Base-by-base conservation (phyloP, 306 rosid genomes). In the Boehmeria nivea region DNA sequence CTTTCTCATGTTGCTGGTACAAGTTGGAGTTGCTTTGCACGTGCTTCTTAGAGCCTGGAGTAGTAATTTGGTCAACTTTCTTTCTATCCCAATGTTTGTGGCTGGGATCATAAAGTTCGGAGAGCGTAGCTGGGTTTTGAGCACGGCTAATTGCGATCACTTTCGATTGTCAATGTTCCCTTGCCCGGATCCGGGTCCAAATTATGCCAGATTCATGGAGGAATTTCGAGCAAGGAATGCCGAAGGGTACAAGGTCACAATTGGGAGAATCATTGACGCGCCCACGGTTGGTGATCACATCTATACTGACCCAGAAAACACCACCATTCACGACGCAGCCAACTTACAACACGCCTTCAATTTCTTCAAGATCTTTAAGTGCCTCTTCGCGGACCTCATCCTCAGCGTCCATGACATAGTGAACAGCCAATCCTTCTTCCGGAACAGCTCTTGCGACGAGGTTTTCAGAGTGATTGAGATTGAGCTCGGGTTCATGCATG, bases 101-200 rank as follows among this genome's bases (percentile, higher is more conserved):
- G 73, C 89, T 24, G 87, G 83, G 7, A 21, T 82, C 24, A 73
- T 79, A 43, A 84, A 84, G 66, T 74, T 81, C 57, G 94, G 82
- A n/a, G 89, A 79, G 72, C 54, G 75, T 25, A 77, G 71, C 8
- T 88, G 85, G 89, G 78, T 86, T 76, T 71, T 84, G 33, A 73
- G 70, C 33, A 74, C 84, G 23, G 73, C 89, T 17, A 67, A 78
- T 7, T 74, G 54, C 24, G 72, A 63, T 1, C 12, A 9, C 12
- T 52, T 63, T 28, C 13, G 67, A 52, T 65, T 55, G 39, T 72
- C 76, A 1, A 73, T 85, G 25, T 64, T 63, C 52, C 76, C 80
- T 0, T 9, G 59, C 28, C 59, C 74, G 26, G 79, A 75, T 66
- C 72, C 78, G 39, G 43, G 77, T 61, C 43, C 59, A 1, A 33